Evolutionary conservation across 129 eudicot genomes (phyloP).

Genomic region (Centrapalus pauciflorus): DNA sequence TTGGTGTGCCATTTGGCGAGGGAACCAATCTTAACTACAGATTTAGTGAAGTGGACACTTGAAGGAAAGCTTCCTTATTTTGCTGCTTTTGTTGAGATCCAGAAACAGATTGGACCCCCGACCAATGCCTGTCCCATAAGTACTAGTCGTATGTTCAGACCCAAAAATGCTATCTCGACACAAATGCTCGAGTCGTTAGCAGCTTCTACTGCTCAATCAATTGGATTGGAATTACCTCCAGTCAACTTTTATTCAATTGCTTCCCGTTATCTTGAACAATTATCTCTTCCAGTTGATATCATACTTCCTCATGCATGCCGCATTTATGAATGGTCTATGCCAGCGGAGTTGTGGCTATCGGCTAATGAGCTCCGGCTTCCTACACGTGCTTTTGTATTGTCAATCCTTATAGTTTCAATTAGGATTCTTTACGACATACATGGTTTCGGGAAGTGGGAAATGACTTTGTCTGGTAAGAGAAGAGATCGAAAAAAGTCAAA

Average conservation of each 20-base stretch:
- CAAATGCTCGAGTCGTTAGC: slow-evolving; percentile 69
- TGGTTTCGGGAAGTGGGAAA: slow-evolving; percentile 88
- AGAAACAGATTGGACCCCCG: slow-evolving; percentile 45
- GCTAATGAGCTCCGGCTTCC: slow-evolving; percentile 63
- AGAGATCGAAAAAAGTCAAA: slow-evolving; percentile 5
- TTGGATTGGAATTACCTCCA: slow-evolving; percentile 69
- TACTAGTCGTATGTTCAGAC: slow-evolving; percentile 69
- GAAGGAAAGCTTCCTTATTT: slow-evolving; percentile 81
- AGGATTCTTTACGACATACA: slow-evolving; percentile 57
- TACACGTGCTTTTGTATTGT: slow-evolving; percentile 65
- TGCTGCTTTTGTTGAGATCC: slow-evolving; percentile 63
- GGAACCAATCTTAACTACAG: slow-evolving; percentile 66
- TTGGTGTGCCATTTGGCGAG: slow-evolving; percentile 73
- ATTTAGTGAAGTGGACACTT: slow-evolving; percentile 56
- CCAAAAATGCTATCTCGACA: slow-evolving; percentile 32
- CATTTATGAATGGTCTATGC: slow-evolving; percentile 80
- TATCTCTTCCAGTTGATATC: slow-evolving; percentile 50
- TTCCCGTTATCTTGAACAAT: slow-evolving; percentile 51
- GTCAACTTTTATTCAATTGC: slow-evolving; percentile 73
- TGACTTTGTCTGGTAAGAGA: slow-evolving; percentile 27
- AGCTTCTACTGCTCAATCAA: slow-evolving; percentile 46
- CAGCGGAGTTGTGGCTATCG: slow-evolving; percentile 66
- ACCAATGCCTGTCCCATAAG: slow-evolving; percentile 52
- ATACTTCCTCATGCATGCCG: slow-evolving; percentile 60
- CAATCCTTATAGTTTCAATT: slow-evolving; percentile 65